A percentile compares a stretch with the other conserved stretches of the same genome.
Evolutionary conservation across 257 asterid species (phyloP).

Genomic region (Solanum appendiculatum): DNA sequence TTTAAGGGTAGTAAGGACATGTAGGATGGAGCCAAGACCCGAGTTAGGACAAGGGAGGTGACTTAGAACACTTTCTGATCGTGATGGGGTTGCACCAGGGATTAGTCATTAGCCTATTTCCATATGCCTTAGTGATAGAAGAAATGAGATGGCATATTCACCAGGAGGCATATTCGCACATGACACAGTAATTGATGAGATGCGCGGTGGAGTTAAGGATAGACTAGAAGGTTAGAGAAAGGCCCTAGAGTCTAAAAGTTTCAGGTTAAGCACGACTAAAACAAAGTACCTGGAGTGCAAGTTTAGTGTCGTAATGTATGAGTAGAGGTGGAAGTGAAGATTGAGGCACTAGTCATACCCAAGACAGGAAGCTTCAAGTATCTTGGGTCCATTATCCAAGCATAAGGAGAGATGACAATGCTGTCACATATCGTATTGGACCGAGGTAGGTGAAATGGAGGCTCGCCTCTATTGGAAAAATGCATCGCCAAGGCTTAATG

Average conservation of each 20-base stretch:
- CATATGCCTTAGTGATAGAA: background rate
- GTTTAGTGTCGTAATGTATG: background rate
- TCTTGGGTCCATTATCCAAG: background rate
- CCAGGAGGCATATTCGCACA: background rate
- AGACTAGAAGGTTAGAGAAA: background rate
- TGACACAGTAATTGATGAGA: background rate
- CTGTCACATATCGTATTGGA: background rate
- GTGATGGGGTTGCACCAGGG: background rate
- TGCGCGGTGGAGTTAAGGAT: background rate
- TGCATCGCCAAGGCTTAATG: background rate
- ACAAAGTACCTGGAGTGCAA: background rate
- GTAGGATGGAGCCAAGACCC: background rate
- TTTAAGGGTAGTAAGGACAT: background rate
- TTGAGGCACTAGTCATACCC: background rate
- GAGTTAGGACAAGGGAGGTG: background rate
- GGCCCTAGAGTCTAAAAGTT: background rate
- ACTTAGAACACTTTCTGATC: background rate
- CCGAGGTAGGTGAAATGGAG: background rate
- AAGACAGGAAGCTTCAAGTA: background rate
- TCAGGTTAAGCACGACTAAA: background rate
- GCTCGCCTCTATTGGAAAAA: background rate
- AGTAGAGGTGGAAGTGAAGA: background rate
- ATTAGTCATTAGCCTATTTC: background rate
- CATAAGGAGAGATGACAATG: background rate
- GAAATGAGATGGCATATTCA: background rate